Evolutionary conservation across 345 rosid species (phyloP).

Genomic region (Lepidium didymum): DNA sequence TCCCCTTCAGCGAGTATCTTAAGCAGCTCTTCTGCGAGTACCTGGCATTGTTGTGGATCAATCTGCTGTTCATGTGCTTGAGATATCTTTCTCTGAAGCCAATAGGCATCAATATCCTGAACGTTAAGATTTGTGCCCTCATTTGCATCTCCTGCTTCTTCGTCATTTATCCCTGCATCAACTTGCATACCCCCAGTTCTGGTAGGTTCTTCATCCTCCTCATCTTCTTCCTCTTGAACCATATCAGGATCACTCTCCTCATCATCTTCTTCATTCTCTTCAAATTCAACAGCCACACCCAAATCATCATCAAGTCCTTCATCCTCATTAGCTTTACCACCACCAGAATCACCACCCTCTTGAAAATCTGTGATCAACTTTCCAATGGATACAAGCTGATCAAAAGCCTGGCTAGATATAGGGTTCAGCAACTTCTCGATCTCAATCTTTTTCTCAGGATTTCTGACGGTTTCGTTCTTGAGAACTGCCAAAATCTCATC

Average conservation of each 20-base stretch:
- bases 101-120: slow-evolving; percentile 94
- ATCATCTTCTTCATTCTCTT: slow-evolving; percentile 80
- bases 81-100: slow-evolving; percentile 94
- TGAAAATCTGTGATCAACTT: slow-evolving; percentile 75
- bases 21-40: slow-evolving; percentile 89
- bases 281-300: slow-evolving; percentile 92
- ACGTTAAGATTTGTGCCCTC: slow-evolving; percentile 73
- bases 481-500: slow-evolving; percentile 94
- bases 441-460: slow-evolving; percentile 78
- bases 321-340: slow-evolving; percentile 45
- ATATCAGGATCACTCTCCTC: slow-evolving; percentile 87
- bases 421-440: slow-evolving; percentile 71
- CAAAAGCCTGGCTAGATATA: slow-evolving; percentile 41
- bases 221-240: slow-evolving; percentile 84
- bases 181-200: slow-evolving; percentile 73
- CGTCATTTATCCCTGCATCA: slow-evolving; percentile 75
- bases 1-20: slow-evolving; percentile 79
- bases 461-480: slow-evolving; percentile 54
- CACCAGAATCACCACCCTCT: slow-evolving; percentile 51
- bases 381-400: slow-evolving; percentile 70
- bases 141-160: slow-evolving; percentile 50
- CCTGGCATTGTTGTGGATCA: slow-evolving; percentile 84
- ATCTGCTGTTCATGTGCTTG: slow-evolving; percentile 82
- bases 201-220: slow-evolving; percentile 66
- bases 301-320: slow-evolving; percentile 80